These are phyloP conservation scores for Poa annua DNA, from an alignment of 176 grass and related monocot genomes.

Conservation along the genomic window DNA sequence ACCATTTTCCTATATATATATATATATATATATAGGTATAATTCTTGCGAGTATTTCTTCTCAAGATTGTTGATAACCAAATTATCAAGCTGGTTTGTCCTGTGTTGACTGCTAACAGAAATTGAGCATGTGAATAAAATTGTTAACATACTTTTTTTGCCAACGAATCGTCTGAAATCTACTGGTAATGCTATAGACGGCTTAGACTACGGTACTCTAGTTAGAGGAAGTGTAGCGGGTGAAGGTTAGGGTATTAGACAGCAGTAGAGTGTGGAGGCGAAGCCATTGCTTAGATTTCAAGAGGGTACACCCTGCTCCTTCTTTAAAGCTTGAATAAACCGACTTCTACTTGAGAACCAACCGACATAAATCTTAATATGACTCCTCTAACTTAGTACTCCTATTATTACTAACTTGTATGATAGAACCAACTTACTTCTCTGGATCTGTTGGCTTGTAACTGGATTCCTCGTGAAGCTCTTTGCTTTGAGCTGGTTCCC, in stretches of 20 bases:
- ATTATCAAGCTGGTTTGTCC: not conserved
- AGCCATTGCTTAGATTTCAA: not conserved
- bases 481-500: not conserved
- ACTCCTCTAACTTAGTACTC: not conserved
- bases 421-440: not conserved
- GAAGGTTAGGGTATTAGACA: not conserved
- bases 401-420: conserved; percentile 9
- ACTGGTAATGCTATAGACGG: not conserved
- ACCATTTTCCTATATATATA: not conserved
- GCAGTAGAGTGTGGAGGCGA: not conserved
- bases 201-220: not conserved
- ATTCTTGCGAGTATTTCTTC: conserved; percentile 3
- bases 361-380: not conserved
- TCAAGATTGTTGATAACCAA: not conserved
- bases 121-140: not conserved
- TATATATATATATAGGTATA: not conserved
- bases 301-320: not conserved
- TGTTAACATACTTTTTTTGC: not conserved
- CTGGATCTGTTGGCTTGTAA: not conserved
- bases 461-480: not conserved
- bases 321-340: not conserved
- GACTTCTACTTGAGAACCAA: not conserved
- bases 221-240: not conserved
- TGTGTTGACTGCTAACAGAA: not conserved
- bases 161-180: not conserved